Base-by-base conservation (phyloP, 441 rosid genomes). In the Erysimum pusillum region DNA sequence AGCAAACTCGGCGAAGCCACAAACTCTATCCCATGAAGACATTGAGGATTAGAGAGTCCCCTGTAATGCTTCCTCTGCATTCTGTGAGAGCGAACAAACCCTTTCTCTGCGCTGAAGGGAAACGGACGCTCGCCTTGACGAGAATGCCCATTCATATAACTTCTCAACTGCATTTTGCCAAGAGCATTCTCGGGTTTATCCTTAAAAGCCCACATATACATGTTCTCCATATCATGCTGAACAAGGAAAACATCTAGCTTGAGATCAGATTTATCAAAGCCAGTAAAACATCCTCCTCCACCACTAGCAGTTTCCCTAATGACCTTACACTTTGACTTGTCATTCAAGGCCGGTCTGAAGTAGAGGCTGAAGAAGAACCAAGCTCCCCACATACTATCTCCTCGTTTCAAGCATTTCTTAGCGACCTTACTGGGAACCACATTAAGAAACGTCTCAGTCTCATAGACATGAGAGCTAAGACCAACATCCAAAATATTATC, bases 191-290 rank as follows among this genome's bases (percentile, higher is more conserved):
- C 91, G 0, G 93, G 93, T 44, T 85, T 86, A 69, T 87, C 90
- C 82, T 87, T 87, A 45, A 89, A 89, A 72, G 86, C 90, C 94
- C 94, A 89, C 94, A 89, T 89, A 67, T 89, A 89, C 83, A 88
- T 86, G 63, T 89, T 89, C 82, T 89, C 94, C 94, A 89, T 89
- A 68, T 89, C 94, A 9, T 89, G 91, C 77, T 89, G 94, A 78
- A 89, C 94, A 84, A 89, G 80, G 62, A 89, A 89, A 39, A 84
- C 85, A 72, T 88, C 89, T 0, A 86, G 87, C 82, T 88, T 83
- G 58, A 89, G 82, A 80, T 89, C 94, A 5, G 89, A 78, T 49
- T 87, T 89, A 71, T 89, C 91, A 44, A 85, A 86, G 34, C 90
- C 89, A 0, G 89, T 78, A 72, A 72, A 77, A 17, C 72, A 64